A percentile compares a stretch with the other conserved stretches of the same genome.
Conservation (phyloP, 495 filamentous ascomycete species). For the Xylaria palmicola region DNA sequence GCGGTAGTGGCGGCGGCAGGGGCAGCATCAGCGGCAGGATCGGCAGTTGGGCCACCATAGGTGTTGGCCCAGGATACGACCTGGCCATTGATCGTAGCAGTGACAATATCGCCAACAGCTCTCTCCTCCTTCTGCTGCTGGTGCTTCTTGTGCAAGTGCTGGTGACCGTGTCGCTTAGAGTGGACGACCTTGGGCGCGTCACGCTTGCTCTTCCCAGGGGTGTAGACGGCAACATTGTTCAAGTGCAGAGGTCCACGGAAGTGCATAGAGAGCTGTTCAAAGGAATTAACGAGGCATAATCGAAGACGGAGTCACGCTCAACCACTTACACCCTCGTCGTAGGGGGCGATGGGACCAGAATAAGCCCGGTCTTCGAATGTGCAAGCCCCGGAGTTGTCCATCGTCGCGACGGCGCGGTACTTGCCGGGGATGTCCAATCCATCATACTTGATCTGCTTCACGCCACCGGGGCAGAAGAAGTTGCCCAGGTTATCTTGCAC, state of each 20-base stretch:
- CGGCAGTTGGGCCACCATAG: conserved; percentile 42
- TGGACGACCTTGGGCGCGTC: conserved; percentile 27
- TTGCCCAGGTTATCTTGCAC: conserved; percentile 39
- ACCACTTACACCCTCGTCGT: conserved; percentile 62
- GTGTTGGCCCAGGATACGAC: conserved; percentile 64
- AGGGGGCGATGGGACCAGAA: conserved; percentile 59
- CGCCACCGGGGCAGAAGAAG: conserved; percentile 56
- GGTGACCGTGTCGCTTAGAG: conserved; percentile 38
- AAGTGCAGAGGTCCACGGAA: conserved; percentile 66
- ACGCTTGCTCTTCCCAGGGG: conserved; percentile 34
- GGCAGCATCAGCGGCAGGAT: background rate
- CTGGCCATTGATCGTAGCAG: conserved; percentile 62
- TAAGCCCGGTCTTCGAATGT: conserved; percentile 45
- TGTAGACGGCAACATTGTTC: conserved; percentile 64
- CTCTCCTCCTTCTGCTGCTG: conserved; percentile 25
- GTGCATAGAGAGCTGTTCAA: conserved; percentile 61
- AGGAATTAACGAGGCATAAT: conserved; percentile 12
- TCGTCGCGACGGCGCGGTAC: conserved; percentile 59
- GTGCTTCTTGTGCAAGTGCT: conserved; percentile 33
- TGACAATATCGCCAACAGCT: conserved; percentile 39
- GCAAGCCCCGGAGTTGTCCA: conserved; percentile 60
- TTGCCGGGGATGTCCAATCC: conserved; percentile 55
- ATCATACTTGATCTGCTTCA: conserved; percentile 58
- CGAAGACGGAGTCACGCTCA: background rate
- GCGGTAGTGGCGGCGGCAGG: conserved; percentile 10